Conservation (phyloP, 2,329 filamentous ascomycete species). For the Aspergillus sp. region DNA sequence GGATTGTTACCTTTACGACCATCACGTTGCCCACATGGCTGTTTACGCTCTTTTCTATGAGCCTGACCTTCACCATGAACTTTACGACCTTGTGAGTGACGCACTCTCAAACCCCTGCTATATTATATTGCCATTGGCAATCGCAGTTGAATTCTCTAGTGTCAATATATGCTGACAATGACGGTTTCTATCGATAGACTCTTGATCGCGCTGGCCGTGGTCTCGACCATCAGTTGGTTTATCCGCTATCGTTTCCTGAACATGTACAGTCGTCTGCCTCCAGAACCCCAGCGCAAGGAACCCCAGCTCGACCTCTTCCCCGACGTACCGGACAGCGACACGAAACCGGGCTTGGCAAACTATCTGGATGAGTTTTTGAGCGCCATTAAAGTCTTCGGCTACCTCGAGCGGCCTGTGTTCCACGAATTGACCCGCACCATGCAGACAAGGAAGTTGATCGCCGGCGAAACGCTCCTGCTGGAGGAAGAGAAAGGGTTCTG, state of each 20-base stretch:
- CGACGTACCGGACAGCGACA: constrained; percentile 84
- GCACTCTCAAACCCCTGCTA: not conserved
- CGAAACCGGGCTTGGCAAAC: constrained; percentile 88
- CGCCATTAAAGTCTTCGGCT: constrained; percentile 98
- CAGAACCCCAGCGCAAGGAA: constrained; percentile 93
- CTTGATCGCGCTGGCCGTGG: constrained; percentile 72
- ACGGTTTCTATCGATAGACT: constrained; percentile 54
- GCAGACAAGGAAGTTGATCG: constrained; percentile 95
- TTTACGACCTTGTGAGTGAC: constrained; percentile 81
- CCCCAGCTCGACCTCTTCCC: constrained; percentile 94
- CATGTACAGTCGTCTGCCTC: constrained; percentile 92
- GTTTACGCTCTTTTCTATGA: constrained; percentile 87
- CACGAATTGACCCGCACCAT: constrained; percentile 96
- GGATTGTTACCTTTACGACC: constrained; percentile 79
- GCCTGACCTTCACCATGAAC: constrained; percentile 97
- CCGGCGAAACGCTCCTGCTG: constrained; percentile 89
- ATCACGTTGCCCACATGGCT: constrained; percentile 87
- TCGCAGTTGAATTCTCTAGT: not conserved
- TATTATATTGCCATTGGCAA: not conserved
- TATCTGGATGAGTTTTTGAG: constrained; percentile 98
- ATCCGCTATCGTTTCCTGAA: constrained; percentile 94
- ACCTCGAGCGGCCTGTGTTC: constrained; percentile 92
- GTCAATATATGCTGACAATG: constrained; percentile 11
- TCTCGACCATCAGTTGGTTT: constrained; percentile 89
- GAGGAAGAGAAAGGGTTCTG: constrained; percentile 99